Evolutionary conservation across 2,329 filamentous ascomycete species (phyloP).

Genomic region (Penicillium palitans): DNA sequence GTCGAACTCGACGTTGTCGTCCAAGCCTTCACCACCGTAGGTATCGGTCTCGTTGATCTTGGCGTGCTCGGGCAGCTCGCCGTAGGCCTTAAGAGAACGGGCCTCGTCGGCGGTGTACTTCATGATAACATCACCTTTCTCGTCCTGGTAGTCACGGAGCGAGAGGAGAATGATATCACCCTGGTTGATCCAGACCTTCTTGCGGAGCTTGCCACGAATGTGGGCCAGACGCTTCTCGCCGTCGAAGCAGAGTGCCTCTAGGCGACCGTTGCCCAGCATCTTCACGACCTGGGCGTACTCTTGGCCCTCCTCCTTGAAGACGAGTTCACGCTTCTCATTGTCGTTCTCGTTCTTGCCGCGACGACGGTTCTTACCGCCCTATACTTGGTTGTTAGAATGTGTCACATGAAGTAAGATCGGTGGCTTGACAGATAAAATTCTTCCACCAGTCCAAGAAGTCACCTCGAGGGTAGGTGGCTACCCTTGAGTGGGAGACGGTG

Average conservation of each 20-base stretch:
- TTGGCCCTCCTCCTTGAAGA: constrained; percentile 98
- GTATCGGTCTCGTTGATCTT: constrained; percentile 99
- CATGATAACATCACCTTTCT: constrained; percentile 89
- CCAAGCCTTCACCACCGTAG: constrained; percentile 81
- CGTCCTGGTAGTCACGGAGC: constrained; percentile 88
- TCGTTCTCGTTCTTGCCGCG: constrained; percentile 99
- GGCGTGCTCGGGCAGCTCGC: constrained; percentile 92
- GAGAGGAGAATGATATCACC: constrained; percentile 89
- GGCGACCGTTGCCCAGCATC: constrained; percentile 93
- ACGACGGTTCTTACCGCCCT: constrained; percentile 98
- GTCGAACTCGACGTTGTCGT: constrained; percentile 98
- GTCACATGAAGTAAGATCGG: constrained; percentile 5
- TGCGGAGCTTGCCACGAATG: constrained; percentile 93
- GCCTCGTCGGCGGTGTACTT: constrained; percentile 98
- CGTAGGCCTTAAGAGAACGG: constrained; percentile 91
- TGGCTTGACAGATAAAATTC: background rate
- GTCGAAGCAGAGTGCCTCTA: constrained; percentile 94
- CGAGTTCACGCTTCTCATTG: constrained; percentile 97
- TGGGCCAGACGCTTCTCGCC: constrained; percentile 82
- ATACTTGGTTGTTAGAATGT: constrained; percentile 39
- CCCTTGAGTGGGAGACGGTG: constrained; percentile 11
- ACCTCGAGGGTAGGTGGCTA: constrained; percentile 1
- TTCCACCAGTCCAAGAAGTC: background rate
- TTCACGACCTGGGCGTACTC: constrained; percentile 87
- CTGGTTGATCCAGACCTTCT: constrained; percentile 99